phyloP scores from a whole-genome alignment of 2,329 filamentous ascomycete species.

The Colletotrichum euphorbiae region DNA sequence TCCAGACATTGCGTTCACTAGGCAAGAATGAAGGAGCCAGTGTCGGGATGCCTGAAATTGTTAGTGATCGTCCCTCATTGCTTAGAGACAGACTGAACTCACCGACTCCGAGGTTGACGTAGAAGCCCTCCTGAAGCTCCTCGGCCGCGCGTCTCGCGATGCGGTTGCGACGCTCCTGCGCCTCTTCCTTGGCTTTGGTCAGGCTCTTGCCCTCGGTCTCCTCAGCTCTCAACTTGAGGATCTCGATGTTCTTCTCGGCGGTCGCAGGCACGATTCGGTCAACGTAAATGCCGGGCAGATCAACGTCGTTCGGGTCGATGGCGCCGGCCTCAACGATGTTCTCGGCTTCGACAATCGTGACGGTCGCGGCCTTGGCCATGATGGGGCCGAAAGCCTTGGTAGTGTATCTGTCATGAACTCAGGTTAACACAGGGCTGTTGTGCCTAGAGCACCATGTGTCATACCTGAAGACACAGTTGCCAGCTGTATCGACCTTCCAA shows the following conservation, averaged over 20 bases:
- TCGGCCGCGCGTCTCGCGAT: conserved; percentile 83
- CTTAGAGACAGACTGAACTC: conserved; percentile 47
- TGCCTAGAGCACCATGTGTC: conserved; percentile 20
- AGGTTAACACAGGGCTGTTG: neutral
- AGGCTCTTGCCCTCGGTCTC: conserved; percentile 46
- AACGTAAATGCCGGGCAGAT: conserved; percentile 86
- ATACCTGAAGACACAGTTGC: conserved; percentile 83
- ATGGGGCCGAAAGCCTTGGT: conserved; percentile 80
- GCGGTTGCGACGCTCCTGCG: conserved; percentile 70
- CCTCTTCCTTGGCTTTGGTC: conserved; percentile 55
- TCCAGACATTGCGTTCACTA: conserved; percentile 76
- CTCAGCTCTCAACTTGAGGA: conserved; percentile 67
- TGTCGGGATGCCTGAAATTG: conserved; percentile 76
- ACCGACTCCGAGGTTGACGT: conserved; percentile 80
- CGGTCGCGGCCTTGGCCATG: conserved; percentile 83
- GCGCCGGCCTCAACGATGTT: conserved; percentile 81
- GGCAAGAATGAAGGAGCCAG: conserved; percentile 83
- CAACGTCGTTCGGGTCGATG: conserved; percentile 78
- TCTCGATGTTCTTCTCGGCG: conserved; percentile 78
- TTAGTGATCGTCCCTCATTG: neutral
- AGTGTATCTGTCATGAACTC: conserved; percentile 63
- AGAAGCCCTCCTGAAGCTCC: conserved; percentile 84
- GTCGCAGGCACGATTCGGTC: conserved; percentile 83
- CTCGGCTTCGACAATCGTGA: conserved; percentile 87
- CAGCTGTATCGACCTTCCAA: conserved; percentile 79